Conservation (phyloP, 768 basidiomycete genomes). For the Boletus barrowsii region DNA sequence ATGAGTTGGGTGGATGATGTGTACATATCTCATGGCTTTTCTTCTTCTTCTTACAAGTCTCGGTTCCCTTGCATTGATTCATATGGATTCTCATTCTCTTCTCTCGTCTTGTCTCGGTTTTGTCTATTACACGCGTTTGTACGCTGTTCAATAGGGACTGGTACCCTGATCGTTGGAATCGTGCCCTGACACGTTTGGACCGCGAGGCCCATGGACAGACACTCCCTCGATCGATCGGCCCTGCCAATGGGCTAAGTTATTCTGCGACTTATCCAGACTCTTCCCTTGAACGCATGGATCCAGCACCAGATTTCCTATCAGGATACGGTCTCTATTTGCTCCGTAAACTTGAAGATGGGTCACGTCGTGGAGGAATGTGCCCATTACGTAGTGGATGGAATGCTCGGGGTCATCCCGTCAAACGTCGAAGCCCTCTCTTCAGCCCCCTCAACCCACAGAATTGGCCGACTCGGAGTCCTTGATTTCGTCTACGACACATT, state of each 20-base stretch:
- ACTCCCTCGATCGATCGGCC: too few species aligned
- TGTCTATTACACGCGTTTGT: constrained; percentile 17
- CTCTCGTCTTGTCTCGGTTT: constrained; percentile 7
- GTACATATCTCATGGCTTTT: not conserved
- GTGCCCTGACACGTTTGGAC: not conserved
- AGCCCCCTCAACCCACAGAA: not conserved
- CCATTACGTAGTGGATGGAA: not conserved
- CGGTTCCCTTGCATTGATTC: constrained; percentile 19
- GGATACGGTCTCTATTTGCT: constrained; percentile 6
- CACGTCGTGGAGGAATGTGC: constrained; percentile 6
- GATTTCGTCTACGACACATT: too few species aligned
- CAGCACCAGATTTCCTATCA: not conserved
- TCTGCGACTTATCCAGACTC: not conserved
- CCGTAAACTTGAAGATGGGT: constrained; percentile 4
- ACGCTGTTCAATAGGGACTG: constrained; percentile 20
- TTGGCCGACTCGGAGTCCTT: too few species aligned
- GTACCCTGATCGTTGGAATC: constrained; percentile 16
- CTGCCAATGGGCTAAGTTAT: too few species aligned
- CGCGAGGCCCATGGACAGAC: too few species aligned
- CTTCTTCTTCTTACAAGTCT: constrained; percentile 3
- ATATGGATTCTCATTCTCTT: constrained; percentile 12
- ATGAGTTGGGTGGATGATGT: not conserved
- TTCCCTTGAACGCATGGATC: not conserved
- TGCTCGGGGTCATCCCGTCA: not conserved
- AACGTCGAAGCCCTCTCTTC: constrained; percentile 1